Base-by-base conservation (phyloP, 2,329 filamentous ascomycete genomes). In the Fonsecaea multimorphosa region DNA sequence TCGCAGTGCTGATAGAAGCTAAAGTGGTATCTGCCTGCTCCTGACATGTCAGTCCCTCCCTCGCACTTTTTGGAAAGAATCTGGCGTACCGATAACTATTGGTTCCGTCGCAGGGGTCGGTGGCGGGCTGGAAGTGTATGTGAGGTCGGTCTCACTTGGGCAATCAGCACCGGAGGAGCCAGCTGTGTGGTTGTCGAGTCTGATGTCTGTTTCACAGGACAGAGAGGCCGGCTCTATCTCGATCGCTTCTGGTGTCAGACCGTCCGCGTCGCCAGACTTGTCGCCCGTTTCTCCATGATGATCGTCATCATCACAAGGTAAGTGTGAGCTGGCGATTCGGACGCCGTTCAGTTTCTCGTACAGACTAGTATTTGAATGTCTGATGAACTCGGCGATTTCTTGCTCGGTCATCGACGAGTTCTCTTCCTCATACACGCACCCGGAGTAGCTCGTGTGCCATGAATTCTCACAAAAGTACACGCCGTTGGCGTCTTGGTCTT, bases 381-480 rank as follows among this genome's bases (percentile, higher is more conserved):
- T 40, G 29, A 68, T 56, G 53, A 61, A 68, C 8, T 64, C 46
- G 2, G 34, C 19, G 22, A 68, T 66, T 24, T 55, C 36, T 27
- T 32, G 40, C 46, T 68, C 66, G 32, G 40, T 57, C 44, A 68
- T 63, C 4, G 31, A 56, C 24, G 51, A 52, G 8, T 59, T 44
- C 14, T 32, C 36, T n/a, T 68, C 65, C 2, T 40, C 36, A 29
- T 65, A 58, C 3, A 65, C 32, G 38, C 56, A 58, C 6, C 66
- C 66, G n/a, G 60, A 54, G 44, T 53, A 66, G 29, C 66, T 68
- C 4, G 49, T 16, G 4, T 22, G 52, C 27, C 51, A 58, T 16
- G 66, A 44, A 46, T 61, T 44, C 8, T 51, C 40, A 57, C 60
- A 60, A 22, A 68, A 62, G 38, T 68, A 68, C 14, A 64, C 40